A percentile compares a stretch with the other conserved stretches of the same genome.
These are phyloP conservation scores for Geotrichum fermentans DNA, from an alignment of 1,139 yeast species.

Conservation along the genomic window DNA sequence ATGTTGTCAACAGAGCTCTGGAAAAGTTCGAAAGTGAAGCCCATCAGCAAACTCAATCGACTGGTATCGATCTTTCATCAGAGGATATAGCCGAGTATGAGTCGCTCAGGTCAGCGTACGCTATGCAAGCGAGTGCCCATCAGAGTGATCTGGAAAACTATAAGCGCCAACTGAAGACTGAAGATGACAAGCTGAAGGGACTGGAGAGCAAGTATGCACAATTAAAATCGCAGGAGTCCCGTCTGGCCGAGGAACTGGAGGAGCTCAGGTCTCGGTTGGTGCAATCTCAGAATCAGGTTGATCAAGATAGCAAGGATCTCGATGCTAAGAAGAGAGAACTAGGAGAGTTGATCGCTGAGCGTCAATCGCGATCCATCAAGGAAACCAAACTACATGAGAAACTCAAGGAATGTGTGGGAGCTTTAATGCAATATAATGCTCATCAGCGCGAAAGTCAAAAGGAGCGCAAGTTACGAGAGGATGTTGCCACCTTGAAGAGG, in stretches of 20 bases:
- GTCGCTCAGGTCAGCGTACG: conserved; percentile 50
- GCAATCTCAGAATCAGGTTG: conserved; percentile 13
- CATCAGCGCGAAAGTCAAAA: conserved; percentile 69
- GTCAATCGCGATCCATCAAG: conserved; percentile 45
- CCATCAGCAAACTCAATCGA: conserved; percentile 32
- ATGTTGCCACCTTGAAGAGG: conserved; percentile 60
- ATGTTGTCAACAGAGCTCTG: conserved; percentile 45
- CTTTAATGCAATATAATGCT: conserved; percentile 68
- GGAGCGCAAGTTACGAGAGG: conserved; percentile 67
- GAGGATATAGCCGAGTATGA: conserved; percentile 61
- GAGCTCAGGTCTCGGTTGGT: conserved; percentile 24
- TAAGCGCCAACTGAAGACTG: conserved; percentile 30
- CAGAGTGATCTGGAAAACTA: conserved; percentile 30
- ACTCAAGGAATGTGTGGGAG: conserved; percentile 56
- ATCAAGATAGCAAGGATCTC: conserved; percentile 26
- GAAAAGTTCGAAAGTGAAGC: conserved; percentile 45
- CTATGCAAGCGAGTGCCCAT: conserved; percentile 30
- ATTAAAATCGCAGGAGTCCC: conserved; percentile 23
- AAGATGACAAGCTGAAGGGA: conserved; percentile 28
- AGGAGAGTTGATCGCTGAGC: conserved; percentile 43
- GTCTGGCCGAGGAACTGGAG: conserved; percentile 36
- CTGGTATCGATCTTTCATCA: conserved; percentile 41
- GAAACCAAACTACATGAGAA: conserved; percentile 59
- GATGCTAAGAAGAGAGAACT: conserved; percentile 43
- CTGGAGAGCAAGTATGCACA: conserved; percentile 32